Evolutionary conservation across 2,329 filamentous ascomycete species (phyloP), one percentile per base, ranked within the genome.

Genomic region (Coleophoma eucalyptorum): DNA sequence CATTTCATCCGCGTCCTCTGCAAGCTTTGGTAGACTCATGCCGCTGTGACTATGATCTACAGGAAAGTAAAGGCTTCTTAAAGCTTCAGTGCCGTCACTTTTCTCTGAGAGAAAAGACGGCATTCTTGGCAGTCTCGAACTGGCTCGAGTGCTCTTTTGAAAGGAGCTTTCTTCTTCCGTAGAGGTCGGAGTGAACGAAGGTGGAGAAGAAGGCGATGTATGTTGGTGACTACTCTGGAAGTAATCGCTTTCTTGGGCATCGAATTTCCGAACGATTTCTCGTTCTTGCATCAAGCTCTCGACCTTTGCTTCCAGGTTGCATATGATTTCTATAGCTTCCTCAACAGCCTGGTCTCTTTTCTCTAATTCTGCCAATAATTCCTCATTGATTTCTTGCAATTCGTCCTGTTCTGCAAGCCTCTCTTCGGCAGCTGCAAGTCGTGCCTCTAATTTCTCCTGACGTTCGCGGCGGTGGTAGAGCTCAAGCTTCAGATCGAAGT

Each of bases 401-500:
- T 84, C 78, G 4, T 65, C 61, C 52, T 72, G 69, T 51, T 73
- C 69, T 15, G 64, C 60, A 37, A 73, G 48, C 40, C 59, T 56
- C 45, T 66, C 67, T 54, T 78, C 76, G 48, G 83, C 75, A 7
- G 67, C 65, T 54, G 83, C 78, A 16, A 88, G 58, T 38, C 75
- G 73, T 33, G 77, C 73, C 61, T 89, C 84, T 33, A 89, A 61
- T 19, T 70, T 71, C 8, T 74, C 75, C 60, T 87, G 83, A 48
- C 79, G 76, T 66, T 90, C 80, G 26, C 86, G 76, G 6, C 84
- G 77, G 62, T 90, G 85, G 58, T 79, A 88, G 1, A 90, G 67
- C 63, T 90, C 86, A 32, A 90, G 72, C 65, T 90, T 90, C 40
- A 90, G 74, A 57, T 89, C 86, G 58, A 90, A 90, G 61, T 90